Evolutionary conservation across 805 yeast species (phyloP).

Genomic region (Candida boleticola): DNA sequence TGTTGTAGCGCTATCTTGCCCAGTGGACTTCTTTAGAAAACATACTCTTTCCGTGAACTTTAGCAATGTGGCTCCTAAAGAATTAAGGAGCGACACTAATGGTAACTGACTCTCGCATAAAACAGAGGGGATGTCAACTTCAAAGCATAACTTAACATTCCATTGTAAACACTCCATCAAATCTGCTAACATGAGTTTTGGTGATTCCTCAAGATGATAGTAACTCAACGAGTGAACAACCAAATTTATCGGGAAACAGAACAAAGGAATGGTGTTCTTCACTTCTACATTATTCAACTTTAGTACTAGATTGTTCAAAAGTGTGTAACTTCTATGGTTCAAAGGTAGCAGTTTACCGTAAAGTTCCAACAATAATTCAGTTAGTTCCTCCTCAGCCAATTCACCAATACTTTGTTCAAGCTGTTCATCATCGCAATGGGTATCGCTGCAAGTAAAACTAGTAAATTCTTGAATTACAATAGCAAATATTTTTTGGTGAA

Average conservation of each 20-base stretch:
- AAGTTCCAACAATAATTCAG: not conserved
- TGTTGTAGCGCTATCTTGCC: too few species aligned
- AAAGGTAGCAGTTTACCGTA: not conserved
- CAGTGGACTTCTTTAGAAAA: not conserved
- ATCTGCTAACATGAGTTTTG: not conserved
- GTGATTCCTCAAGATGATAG: not conserved
- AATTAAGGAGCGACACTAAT: not conserved
- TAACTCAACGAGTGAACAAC: not conserved
- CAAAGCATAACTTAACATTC: conserved; percentile 1
- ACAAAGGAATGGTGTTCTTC: not conserved
- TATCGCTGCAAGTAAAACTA: not conserved
- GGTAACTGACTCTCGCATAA: conserved; percentile 2
- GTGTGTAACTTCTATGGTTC: not conserved
- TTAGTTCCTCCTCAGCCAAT: not conserved
- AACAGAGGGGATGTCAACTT: conserved; percentile 5
- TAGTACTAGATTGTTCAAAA: too few species aligned
- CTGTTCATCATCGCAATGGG: not conserved
- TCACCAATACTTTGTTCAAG: not conserved
- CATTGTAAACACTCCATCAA: not conserved
- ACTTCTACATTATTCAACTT: too few species aligned
- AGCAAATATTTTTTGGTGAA: not conserved
- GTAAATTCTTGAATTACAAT: not conserved
- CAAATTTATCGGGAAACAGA: conserved; percentile 1
- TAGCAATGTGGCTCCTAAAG: not conserved
- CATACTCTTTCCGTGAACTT: not conserved